These are phyloP conservation scores for Drosera spatulata DNA, from an alignment of 179 eudicot species.

Conservation along the genomic window DNA sequence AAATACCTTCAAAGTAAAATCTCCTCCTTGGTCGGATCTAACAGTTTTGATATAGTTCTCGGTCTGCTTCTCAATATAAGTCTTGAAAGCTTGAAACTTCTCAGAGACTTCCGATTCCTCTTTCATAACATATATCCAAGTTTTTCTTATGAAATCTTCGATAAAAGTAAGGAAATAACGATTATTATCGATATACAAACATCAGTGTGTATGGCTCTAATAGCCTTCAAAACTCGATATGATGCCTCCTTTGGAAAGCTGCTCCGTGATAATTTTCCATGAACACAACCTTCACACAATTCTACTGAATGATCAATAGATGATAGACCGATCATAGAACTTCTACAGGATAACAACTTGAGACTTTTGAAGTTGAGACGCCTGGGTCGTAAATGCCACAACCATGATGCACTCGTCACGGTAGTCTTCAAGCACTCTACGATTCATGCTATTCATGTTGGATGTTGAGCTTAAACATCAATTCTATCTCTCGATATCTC, in stretches of 20 bases:
- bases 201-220: constrained; percentile 2
- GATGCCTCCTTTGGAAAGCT: constrained; percentile 2
- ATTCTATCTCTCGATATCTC: too few relatives aligned
- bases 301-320: too few relatives aligned
- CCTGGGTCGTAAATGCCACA: constrained; percentile 5
- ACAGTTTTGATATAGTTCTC: too few relatives aligned
- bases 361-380: constrained; percentile 3
- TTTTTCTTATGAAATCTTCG: constrained; percentile 10
- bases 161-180: constrained; percentile 13
- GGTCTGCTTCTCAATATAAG: too few relatives aligned
- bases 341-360: not conserved
- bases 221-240: not conserved
- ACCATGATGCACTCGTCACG: not conserved
- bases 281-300: constrained; percentile 8
- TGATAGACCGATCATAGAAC: constrained; percentile 4
- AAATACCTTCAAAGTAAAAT: too few relatives aligned
- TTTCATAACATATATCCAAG: too few relatives aligned
- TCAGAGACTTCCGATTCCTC: too few relatives aligned
- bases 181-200: constrained; percentile 7
- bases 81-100: too few relatives aligned
- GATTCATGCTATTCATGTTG: too few relatives aligned
- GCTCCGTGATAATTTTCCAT: constrained; percentile 2
- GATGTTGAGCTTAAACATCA: not conserved
- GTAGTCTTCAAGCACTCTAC: constrained; percentile 1
- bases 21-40: too few relatives aligned